These are phyloP conservation scores for Wallacemonas rigidus DNA, from an alignment of 208 protist genomes.

Conservation along the genomic window DNA sequence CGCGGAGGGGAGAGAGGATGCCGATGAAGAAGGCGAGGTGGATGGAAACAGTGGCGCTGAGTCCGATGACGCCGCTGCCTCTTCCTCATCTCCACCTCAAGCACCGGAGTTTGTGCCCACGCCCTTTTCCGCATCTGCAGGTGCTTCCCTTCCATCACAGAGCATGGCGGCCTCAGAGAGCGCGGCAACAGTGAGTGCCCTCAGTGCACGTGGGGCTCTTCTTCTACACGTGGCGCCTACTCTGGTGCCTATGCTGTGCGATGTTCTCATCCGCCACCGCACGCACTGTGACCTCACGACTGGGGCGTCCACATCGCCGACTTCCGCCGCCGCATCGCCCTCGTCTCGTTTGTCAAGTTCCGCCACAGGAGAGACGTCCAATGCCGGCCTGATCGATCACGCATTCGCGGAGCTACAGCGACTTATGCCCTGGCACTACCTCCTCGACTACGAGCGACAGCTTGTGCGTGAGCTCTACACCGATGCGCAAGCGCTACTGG, in stretches of 20 bases:
- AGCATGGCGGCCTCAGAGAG: background rate
- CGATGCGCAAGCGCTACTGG: background rate
- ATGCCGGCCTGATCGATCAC: background rate
- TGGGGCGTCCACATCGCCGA: background rate
- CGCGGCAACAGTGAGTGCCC: background rate
- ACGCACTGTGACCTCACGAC: background rate
- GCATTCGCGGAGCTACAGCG: conserved; percentile 10
- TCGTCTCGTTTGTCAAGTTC: background rate
- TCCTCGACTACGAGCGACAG: conserved; percentile 13
- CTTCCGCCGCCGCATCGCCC: background rate
- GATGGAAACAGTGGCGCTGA: too few species aligned
- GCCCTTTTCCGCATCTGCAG: too few species aligned
- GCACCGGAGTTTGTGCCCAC: too few species aligned
- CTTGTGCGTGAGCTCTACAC: background rate
- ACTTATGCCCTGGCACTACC: background rate
- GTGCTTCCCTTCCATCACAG: background rate
- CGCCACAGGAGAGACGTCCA: background rate
- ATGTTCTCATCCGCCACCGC: background rate
- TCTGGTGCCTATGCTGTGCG: conserved; percentile 11
- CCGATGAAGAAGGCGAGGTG: too few species aligned
- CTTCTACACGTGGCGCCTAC: background rate
- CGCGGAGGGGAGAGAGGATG: too few species aligned
- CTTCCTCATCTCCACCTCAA: too few species aligned
- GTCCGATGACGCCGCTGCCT: too few species aligned
- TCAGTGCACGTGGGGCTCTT: background rate